Base-by-base conservation (phyloP, 2,329 filamentous ascomycete species). In the Dothistroma septosporum region DNA sequence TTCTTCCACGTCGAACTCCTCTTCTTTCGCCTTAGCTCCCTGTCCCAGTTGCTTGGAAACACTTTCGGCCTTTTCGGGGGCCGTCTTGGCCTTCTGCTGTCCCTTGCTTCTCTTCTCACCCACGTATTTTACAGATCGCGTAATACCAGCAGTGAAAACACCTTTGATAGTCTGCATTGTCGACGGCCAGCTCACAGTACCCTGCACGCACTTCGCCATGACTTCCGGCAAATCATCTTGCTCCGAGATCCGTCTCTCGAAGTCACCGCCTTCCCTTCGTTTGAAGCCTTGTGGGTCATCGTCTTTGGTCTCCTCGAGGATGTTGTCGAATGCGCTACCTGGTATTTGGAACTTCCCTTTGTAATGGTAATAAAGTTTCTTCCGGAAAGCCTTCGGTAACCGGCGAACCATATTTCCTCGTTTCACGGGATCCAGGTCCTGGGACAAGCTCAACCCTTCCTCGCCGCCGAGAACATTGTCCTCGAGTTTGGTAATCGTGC, bases 351-450 rank as follows among this genome's bases (percentile, higher is more conserved):
- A 95, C 71, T 96, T 93, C 73, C 88, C 87, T 75, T 96, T 92
- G 75, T 97, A 99, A 70, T 92, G 87, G 75, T 96, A 96, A 78
- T 99, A 99, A 0, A 99, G 80, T 61, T 91, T 92, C 57, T 89
- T 85, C 41, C 94, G 86, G 82, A 99, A 97, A 6, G 87, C 83
- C 69, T 89, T 88, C 4, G 94, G 94, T 11, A 99, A 80, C 12
- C 94, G 88, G 5, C 94, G 87, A 10, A 99, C 93, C 91, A 99
- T 99, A 76, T 99, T 99, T 19, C 90, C 91, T 60, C 94, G 87
- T 71, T 90, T 92, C 60, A 90, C 78, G 0, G 92, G 90, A 69
- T 96, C 90, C 92, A 97, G 95, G 70, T 97, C 92, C 76, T 99
- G 94, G 47, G 83, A 81, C 21, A 99, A 80, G 16, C 79, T 82